These are phyloP conservation scores for Hexamita inflata DNA, from an alignment of 208 protist species.

Conservation along the genomic window DNA sequence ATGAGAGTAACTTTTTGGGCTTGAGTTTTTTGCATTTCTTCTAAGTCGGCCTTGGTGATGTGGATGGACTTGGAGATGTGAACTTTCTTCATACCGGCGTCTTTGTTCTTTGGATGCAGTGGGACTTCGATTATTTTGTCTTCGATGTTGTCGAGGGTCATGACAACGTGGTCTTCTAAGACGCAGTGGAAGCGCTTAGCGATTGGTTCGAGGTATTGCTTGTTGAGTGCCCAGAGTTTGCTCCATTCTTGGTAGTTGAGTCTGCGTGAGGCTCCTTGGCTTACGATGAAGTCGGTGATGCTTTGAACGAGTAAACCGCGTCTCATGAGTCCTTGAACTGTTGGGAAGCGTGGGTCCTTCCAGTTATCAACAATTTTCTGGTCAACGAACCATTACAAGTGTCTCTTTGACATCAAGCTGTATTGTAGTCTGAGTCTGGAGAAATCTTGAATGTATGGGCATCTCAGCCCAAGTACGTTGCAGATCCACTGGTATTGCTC, in stretches of 20 bases:
- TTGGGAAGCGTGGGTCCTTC: conserved; percentile 95
- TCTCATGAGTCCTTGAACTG: conserved; percentile 73
- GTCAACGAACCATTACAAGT: conserved; percentile 87
- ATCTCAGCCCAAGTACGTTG: conserved; percentile 26
- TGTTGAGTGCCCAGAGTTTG: conserved; percentile 93
- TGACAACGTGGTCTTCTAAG: conserved; percentile 37
- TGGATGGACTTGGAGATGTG: conserved; percentile 54
- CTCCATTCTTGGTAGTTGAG: conserved; percentile 88
- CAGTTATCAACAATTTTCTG: conserved; percentile 78
- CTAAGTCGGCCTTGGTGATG: conserved; percentile 69
- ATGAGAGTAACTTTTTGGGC: conserved; percentile 90
- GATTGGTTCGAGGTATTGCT: conserved; percentile 80
- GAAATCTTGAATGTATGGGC: conserved; percentile 69
- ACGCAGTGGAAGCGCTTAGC: conserved; percentile 81
- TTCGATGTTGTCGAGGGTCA: conserved; percentile 18
- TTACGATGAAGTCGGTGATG: conserved; percentile 76
- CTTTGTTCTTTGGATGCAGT: conserved; percentile 55
- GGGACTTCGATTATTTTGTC: background rate
- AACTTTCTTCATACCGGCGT: conserved; percentile 68
- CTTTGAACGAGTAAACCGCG: conserved; percentile 84
- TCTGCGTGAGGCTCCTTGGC: conserved; percentile 79
- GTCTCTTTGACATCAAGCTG: conserved; percentile 92
- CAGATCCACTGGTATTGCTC: conserved; percentile 33
- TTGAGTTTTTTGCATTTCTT: conserved; percentile 50
- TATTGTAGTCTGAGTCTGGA: conserved; percentile 90